Evolutionary conservation across 768 basidiomycete genomes (phyloP), one percentile per base, ranked within the genome.

Genomic region (Agaricus subrufescens): DNA sequence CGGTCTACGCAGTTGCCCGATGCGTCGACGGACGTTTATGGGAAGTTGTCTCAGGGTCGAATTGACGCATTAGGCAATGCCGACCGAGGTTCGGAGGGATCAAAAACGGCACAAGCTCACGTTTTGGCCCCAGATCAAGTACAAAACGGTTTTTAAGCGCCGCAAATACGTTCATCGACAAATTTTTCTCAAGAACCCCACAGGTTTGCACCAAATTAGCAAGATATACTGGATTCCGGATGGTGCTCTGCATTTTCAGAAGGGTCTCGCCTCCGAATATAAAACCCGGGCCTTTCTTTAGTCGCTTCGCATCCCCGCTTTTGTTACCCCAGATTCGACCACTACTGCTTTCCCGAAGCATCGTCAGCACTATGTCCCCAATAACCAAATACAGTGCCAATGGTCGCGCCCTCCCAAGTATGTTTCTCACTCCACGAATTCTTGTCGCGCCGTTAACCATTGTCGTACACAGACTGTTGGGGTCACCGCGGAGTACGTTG

Each of bases 381-480:
- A 50, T 42, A 40, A 52, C 50, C 25, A 51, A 45, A 31, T 37
- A 50, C 25, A 55, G 39, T 19, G 26, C 46, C 42, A 23, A 37
- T 25, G 27, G 53, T 7, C 58, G 61, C 45, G n/a, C 49, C 46
- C 50, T 75, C n/a, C 73, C 73, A 58, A 72, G 72, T 71, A 58
- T 49, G 68, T 61, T n/a, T 12, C 34, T 55, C 27, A 34, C 25
- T 39, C 52, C 40, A 53, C 59, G 12, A 42, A 25, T 49, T 31
- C 38, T 54, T 27, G 34, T 57, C n/a, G 34, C 46, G 34, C 3
- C 5, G 11, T 11, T 34, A 8, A 34, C 2, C 2, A 11, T 19
- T 27, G 25, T 34, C 34, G 46, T 48, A 43, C 50, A 15, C 42
- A 80, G 91, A 94, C 65, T 96, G 94, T 69, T 96, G 73, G 76